phyloP scores from a whole-genome alignment of 2,329 filamentous ascomycete species.

The Penicillium thymicola region DNA sequence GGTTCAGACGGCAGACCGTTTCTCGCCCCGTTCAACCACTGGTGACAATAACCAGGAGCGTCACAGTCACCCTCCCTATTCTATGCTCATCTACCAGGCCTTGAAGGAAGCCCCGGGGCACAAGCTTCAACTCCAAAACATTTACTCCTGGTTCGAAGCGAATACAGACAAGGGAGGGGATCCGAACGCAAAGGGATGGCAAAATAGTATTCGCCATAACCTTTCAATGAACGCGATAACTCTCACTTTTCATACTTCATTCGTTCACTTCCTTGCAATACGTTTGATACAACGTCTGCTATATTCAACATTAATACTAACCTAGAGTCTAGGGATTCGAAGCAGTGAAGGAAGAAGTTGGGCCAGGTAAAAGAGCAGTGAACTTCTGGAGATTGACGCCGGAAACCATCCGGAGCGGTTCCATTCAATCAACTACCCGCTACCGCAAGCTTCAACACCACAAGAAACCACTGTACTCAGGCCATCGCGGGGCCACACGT shows the following conservation, averaged over 20 bases:
- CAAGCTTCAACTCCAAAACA: slow-evolving; percentile 75
- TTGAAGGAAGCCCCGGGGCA: slow-evolving; percentile 64
- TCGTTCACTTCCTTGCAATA: slow-evolving; percentile 4
- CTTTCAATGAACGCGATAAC: slow-evolving; percentile 89
- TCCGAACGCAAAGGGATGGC: slow-evolving; percentile 69
- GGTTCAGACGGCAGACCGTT: slow-evolving; percentile 10
- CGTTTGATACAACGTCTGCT: slow-evolving; percentile 2
- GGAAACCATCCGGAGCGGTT: slow-evolving; percentile 63
- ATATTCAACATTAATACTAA: neutral
- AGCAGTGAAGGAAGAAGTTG: slow-evolving; percentile 55
- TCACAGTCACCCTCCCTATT: slow-evolving; percentile 65
- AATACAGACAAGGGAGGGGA: slow-evolving; percentile 73
- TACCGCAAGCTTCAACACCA: slow-evolving; percentile 56
- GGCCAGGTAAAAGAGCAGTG: slow-evolving; percentile 52
- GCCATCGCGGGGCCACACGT: slow-evolving; percentile 39
- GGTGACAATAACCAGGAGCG: slow-evolving; percentile 23
- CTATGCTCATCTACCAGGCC: slow-evolving; percentile 73
- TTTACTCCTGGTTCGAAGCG: slow-evolving; percentile 84
- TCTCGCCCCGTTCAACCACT: slow-evolving; percentile 24
- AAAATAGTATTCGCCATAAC: slow-evolving; percentile 94
- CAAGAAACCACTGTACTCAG: slow-evolving; percentile 39
- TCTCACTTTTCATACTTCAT: neutral
- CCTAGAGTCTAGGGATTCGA: slow-evolving; percentile 35
- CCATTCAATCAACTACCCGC: slow-evolving; percentile 78
- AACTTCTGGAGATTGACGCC: slow-evolving; percentile 77